phyloP scores from a whole-genome alignment of 768 basidiomycete species.

The Russula ochroleuca region DNA sequence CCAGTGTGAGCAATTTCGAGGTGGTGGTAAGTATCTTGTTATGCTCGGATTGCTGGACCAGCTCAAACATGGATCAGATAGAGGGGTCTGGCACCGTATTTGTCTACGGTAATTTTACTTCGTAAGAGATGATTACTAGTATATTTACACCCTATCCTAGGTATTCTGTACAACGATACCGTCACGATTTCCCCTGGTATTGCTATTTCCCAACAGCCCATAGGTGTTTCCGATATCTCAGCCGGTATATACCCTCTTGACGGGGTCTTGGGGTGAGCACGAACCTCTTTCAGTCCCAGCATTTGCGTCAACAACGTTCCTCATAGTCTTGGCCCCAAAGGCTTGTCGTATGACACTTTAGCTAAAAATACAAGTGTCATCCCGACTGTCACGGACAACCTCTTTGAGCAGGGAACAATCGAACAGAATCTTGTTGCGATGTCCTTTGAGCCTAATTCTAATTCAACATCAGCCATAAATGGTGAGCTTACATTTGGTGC shows the following conservation, averaged over 20 bases:
- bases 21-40: constrained; percentile 43
- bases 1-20: constrained; percentile 45
- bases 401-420: constrained; percentile 34
- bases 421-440: constrained; percentile 31
- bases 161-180: constrained; percentile 42
- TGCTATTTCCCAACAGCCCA: constrained; percentile 52
- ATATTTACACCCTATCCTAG: constrained; percentile 7
- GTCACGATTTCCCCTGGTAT: constrained; percentile 51
- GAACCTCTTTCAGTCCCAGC: background rate
- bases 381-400: constrained; percentile 51
- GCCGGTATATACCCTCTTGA: constrained; percentile 46
- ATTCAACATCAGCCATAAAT: constrained; percentile 28
- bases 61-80: constrained; percentile 33
- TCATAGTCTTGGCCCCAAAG: constrained; percentile 56
- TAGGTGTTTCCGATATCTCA: constrained; percentile 53
- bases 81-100: constrained; percentile 58
- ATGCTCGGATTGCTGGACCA: background rate
- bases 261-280: constrained; percentile 59
- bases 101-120: constrained; percentile 44
- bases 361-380: constrained; percentile 31
- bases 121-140: background rate
- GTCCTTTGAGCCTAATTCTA: constrained; percentile 35
- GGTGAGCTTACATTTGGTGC: constrained; percentile 41
- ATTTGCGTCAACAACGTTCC: background rate
- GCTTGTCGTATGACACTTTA: constrained; percentile 46